phyloP scores from a whole-genome alignment of 2,329 filamentous ascomycete species.

The Fusarium chaquense region DNA sequence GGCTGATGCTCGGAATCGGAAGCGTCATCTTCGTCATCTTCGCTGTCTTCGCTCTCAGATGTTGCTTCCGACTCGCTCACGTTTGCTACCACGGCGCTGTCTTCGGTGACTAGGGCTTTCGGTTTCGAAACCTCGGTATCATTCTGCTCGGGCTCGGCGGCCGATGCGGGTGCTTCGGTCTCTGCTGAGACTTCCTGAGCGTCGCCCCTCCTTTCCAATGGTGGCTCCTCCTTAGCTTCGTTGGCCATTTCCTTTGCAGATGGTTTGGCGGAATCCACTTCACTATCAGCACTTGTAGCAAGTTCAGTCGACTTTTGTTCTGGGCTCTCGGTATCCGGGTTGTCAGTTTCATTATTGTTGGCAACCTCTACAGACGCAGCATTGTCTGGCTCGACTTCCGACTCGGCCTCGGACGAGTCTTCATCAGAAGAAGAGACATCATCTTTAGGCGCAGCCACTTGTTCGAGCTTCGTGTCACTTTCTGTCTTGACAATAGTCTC shows the following conservation, averaged over 20 bases:
- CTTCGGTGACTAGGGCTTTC: slow-evolving; percentile 10
- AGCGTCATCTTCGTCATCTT: slow-evolving; percentile 2
- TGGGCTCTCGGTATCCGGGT: background rate
- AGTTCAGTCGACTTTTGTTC: background rate
- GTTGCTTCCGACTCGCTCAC: background rate
- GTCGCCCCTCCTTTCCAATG: slow-evolving; percentile 9
- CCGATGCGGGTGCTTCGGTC: background rate
- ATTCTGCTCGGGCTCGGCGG: slow-evolving; percentile 12
- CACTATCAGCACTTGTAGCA: slow-evolving; percentile 1
- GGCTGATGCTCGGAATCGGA: slow-evolving; percentile 12
- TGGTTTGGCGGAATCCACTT: slow-evolving; percentile 4
- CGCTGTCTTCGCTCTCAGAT: slow-evolving; percentile 6
- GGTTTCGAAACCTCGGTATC: slow-evolving; percentile 2
- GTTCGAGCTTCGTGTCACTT: background rate
- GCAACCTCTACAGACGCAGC: background rate
- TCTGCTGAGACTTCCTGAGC: slow-evolving; percentile 18
- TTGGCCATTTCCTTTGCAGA: slow-evolving; percentile 1
- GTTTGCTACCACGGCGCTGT: background rate
- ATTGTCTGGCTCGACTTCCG: slow-evolving; percentile 1
- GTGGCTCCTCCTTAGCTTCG: slow-evolving; percentile 8
- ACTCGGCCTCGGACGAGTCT: background rate
- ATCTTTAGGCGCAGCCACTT: background rate
- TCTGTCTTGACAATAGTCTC: slow-evolving; percentile 8
- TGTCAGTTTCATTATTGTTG: background rate
- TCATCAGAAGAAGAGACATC: slow-evolving; percentile 12